phyloP scores from a whole-genome alignment of 371 early-diverging fungal species.

The Mortierella sp. region DNA sequence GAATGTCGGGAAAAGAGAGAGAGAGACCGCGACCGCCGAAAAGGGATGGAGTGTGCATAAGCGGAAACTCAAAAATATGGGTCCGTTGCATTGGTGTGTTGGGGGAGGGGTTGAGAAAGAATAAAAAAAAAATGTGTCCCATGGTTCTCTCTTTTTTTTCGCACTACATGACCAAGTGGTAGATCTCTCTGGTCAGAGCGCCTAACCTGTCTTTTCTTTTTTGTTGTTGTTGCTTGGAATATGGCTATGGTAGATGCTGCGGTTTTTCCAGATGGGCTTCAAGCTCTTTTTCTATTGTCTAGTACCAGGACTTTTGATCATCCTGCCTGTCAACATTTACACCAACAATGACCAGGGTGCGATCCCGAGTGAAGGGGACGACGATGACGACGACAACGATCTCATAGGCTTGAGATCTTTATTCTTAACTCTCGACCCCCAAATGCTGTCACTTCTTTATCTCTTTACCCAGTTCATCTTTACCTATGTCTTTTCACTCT shows the following conservation, averaged over 20 bases:
- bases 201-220: neutral
- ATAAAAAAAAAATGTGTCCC: neutral
- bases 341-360: slow-evolving; percentile 20
- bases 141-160: neutral
- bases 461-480: slow-evolving; percentile 69
- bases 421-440: neutral
- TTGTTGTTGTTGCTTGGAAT: neutral
- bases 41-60: neutral
- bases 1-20: too few relatives aligned
- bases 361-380: slow-evolving; percentile 10
- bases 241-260: slow-evolving; percentile 57
- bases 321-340: slow-evolving; percentile 57
- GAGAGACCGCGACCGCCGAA: too few relatives aligned
- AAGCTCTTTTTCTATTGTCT: slow-evolving; percentile 55
- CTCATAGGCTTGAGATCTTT: neutral
- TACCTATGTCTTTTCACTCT: slow-evolving; percentile 70
- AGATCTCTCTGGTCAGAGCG: neutral
- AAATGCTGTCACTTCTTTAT: slow-evolving; percentile 26
- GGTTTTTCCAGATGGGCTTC: slow-evolving; percentile 61
- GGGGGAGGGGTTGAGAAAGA: neutral
- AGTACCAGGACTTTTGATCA: slow-evolving; percentile 53
- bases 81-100: neutral
- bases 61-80: neutral
- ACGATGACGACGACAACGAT: slow-evolving; percentile 5
- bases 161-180: neutral